phyloP scores from a whole-genome alignment of 2,329 filamentous ascomycete species.

The Pseudofabraea citricarpa region DNA sequence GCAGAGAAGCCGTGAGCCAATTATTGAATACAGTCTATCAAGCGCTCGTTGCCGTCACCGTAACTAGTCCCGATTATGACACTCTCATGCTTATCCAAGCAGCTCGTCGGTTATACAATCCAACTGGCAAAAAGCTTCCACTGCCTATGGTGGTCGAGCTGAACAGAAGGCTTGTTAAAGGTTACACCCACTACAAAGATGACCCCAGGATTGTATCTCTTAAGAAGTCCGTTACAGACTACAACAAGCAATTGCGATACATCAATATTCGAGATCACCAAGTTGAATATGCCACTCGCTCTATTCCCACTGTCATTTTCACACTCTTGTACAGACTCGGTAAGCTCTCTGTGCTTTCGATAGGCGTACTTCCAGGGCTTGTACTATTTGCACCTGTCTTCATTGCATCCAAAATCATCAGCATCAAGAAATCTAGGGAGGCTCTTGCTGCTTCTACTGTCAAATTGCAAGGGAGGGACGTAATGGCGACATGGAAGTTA shows the following conservation, averaged over 20 bases:
- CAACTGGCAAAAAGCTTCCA: constrained; percentile 88
- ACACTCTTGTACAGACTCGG: constrained; percentile 74
- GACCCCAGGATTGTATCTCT: constrained; percentile 77
- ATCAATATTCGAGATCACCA: constrained; percentile 91
- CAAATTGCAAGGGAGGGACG: constrained; percentile 82
- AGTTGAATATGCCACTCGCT: constrained; percentile 85
- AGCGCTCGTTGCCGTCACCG: constrained; percentile 80
- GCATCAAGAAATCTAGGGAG: constrained; percentile 74
- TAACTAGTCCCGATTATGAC: constrained; percentile 90
- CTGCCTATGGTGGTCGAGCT: constrained; percentile 91
- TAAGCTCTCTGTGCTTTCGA: constrained; percentile 71
- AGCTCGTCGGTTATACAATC: constrained; percentile 87
- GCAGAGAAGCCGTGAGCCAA: constrained; percentile 80
- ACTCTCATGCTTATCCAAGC: constrained; percentile 97
- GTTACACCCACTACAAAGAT: constrained; percentile 89
- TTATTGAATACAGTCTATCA: constrained; percentile 85
- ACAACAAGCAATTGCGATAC: constrained; percentile 82
- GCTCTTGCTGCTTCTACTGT: constrained; percentile 82
- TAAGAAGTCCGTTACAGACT: constrained; percentile 70
- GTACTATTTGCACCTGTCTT: constrained; percentile 87
- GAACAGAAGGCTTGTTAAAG: constrained; percentile 84
- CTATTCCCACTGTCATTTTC: constrained; percentile 68
- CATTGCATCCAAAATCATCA: constrained; percentile 77
- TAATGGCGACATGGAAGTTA: constrained; percentile 92
- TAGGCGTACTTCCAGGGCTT: constrained; percentile 81